Evolutionary conservation across 768 basidiomycete genomes (phyloP).

Genomic region (Myochromella boudieri): DNA sequence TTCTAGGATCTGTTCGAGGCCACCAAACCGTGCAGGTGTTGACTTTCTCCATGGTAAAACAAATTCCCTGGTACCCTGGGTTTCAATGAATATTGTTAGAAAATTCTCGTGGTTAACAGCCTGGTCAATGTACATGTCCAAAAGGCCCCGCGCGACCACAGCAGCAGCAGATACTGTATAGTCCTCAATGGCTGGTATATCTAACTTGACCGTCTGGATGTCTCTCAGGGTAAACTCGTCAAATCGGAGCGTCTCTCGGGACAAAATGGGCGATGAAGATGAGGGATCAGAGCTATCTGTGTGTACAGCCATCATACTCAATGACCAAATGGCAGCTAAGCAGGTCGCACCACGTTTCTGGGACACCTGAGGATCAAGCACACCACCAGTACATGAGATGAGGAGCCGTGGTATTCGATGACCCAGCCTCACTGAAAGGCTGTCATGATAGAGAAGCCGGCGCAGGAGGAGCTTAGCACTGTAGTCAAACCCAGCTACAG

Average conservation of each 20-base stretch:
- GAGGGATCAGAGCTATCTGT: conserved; percentile 11
- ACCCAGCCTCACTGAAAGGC: conserved; percentile 28
- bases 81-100: conserved; percentile 16
- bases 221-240: conserved; percentile 32
- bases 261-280: conserved; percentile 10
- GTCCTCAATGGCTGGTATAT: conserved; percentile 24
- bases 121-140: conserved; percentile 33
- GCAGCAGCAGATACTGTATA: conserved; percentile 28
- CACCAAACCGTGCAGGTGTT: neutral
- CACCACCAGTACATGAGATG: conserved; percentile 26
- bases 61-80: conserved; percentile 8
- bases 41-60: neutral
- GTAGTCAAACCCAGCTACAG: conserved; percentile 36
- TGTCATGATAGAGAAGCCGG: conserved; percentile 28
- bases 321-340: conserved; percentile 39
- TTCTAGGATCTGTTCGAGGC: neutral
- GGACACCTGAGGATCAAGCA: conserved; percentile 21
- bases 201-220: conserved; percentile 20
- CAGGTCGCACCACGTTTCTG: conserved; percentile 33
- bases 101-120: conserved; percentile 22
- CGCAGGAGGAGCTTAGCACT: conserved; percentile 36
- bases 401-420: conserved; percentile 36
- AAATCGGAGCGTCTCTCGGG: conserved; percentile 26
- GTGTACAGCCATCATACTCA: conserved; percentile 40
- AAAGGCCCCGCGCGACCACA: conserved; percentile 30